phyloP scores from a whole-genome alignment of 2,329 filamentous ascomycete genomes.

The Fusarium liriodendri region DNA sequence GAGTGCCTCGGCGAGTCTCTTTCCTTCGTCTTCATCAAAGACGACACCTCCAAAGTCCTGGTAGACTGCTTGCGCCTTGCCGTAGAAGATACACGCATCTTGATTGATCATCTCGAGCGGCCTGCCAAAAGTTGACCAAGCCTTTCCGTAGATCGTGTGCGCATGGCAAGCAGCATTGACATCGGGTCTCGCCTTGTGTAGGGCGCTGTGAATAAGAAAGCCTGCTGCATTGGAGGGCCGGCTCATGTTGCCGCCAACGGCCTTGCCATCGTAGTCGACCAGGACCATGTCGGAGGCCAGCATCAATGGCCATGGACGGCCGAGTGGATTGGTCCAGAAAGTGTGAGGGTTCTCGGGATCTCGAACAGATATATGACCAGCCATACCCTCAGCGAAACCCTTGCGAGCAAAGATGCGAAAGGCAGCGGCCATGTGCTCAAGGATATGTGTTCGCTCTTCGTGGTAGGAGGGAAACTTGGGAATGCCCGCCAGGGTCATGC shows the following conservation, averaged over 20 bases:
- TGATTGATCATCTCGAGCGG: neutral
- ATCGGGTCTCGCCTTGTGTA: neutral
- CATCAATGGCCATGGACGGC: neutral
- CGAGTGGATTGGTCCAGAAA: neutral
- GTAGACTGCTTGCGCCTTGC: neutral
- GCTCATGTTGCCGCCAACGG: neutral
- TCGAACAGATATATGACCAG: neutral
- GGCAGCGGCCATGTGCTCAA: neutral
- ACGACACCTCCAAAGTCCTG: neutral
- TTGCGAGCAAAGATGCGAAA: neutral
- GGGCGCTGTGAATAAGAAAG: neutral
- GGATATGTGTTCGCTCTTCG: neutral
- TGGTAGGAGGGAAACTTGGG: neutral
- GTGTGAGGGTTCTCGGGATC: neutral
- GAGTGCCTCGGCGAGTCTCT: neutral
- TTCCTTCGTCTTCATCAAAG: slow-evolving; percentile 10
- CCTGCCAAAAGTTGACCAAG: neutral
- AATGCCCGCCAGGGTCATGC: neutral
- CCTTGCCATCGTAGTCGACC: neutral
- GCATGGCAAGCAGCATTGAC: neutral
- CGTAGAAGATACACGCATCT: neutral
- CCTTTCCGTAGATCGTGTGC: neutral
- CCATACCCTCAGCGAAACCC: neutral
- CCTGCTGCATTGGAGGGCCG: neutral
- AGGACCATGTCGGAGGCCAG: neutral